Base-by-base conservation (phyloP, 2,329 filamentous ascomycete species). In the Alternaria sp. region DNA sequence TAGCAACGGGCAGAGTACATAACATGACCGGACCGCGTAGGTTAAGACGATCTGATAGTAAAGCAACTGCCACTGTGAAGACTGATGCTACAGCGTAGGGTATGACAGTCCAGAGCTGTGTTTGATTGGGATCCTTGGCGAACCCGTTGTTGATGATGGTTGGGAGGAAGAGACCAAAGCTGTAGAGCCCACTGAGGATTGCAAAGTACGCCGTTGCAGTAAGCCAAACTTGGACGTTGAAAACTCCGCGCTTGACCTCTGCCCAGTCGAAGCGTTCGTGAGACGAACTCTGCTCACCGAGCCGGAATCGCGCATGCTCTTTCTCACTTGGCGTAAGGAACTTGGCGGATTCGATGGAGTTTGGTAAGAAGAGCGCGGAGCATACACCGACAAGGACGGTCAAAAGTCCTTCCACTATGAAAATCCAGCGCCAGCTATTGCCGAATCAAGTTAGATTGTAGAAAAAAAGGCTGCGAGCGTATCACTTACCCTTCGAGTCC, bases 81-180 rank as follows among this genome's bases (percentile, higher is more conserved):
- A 86, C 78, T 0, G 86, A 82, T 1, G 87, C 87, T 0, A 88
- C 85, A 0, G 87, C 87, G 66, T 89, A 89, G 0, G 87, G 87
- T 38, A 88, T 88, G 16, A 89, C 87, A 1, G 86, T 86, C 86
- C 86, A 88, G 7, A 89, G 80, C 65, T 89, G 87, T 1, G 85
- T 83, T 66, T 87, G 75, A 68, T 88, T 86, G 11, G 86, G 78
- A 26, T 85, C 83, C 59, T 82, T 81, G 1, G 84, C 84, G 47
- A 85, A 84, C 3, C 81, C 77, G n/a, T 82, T 83, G 61, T 85
- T 80, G 70, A 90, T 87, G 62, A 90, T 90, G 0, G 88, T 90
- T 0, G 88, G 88, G 0, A 90, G 78, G 75, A 90, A 90, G 2
- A 91, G 81, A 36, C 87, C 86, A 62, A 89, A 89, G 0, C 86